Evolutionary conservation across 164 flowering plant genomes (phyloP).

Genomic region (Annona squamosa): DNA sequence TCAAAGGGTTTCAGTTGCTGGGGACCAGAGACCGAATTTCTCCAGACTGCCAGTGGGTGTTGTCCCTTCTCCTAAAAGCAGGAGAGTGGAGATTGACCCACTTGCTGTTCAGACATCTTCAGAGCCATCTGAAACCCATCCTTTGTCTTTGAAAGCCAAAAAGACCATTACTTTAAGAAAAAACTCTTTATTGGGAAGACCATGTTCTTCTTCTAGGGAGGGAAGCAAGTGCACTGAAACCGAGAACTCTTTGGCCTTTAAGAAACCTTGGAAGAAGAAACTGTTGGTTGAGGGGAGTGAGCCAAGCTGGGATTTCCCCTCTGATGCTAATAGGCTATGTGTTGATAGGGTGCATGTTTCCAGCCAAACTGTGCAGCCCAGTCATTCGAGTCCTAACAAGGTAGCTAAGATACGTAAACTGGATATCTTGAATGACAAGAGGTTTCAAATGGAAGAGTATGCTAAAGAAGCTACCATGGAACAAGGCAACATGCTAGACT

Average conservation of each 20-base stretch:
- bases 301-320: conserved; percentile 12
- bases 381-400: background rate
- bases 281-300: conserved; percentile 15
- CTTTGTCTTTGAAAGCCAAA: conserved; percentile 18
- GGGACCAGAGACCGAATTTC: conserved; percentile 9
- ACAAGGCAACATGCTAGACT: background rate
- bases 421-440: background rate
- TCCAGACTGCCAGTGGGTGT: conserved; percentile 16
- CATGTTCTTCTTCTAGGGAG: conserved; percentile 11
- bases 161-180: conserved; percentile 19
- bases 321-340: conserved; percentile 14
- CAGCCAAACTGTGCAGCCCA: background rate
- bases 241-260: conserved; percentile 6
- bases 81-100: conserved; percentile 13
- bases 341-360: conserved; percentile 1
- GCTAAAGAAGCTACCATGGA: conserved; percentile 1
- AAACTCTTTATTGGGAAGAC: conserved; percentile 8
- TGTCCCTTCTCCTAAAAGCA: conserved; percentile 22
- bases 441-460: conserved; percentile 4
- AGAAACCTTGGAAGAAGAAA: conserved; percentile 21
- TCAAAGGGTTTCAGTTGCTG: conserved; percentile 15
- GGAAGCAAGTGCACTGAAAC: conserved; percentile 7
- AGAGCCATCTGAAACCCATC: conserved; percentile 14
- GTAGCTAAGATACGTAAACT: background rate
- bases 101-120: background rate